These are phyloP conservation scores for Lodderomyces beijingensis DNA, from an alignment of 1,139 yeast species.

Conservation along the genomic window DNA sequence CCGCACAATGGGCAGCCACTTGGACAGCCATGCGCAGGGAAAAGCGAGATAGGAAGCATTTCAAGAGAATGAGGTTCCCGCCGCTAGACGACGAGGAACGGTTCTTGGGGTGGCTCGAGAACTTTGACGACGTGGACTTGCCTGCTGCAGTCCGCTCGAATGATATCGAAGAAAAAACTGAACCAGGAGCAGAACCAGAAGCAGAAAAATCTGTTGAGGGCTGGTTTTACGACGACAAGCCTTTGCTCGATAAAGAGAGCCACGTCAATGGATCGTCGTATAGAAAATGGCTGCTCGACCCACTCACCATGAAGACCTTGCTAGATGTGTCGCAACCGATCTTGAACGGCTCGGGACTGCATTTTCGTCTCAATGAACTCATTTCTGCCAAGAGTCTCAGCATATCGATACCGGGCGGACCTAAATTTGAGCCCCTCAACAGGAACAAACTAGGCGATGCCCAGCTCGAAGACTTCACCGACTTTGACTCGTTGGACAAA, in stretches of 20 bases:
- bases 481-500: constrained; percentile 84
- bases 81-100: constrained; percentile 98
- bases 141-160: constrained; percentile 65
- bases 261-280: constrained; percentile 75
- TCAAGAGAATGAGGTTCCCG: constrained; percentile 89
- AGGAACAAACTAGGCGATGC: constrained; percentile 55
- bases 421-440: constrained; percentile 87
- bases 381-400: constrained; percentile 89
- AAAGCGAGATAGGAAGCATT: constrained; percentile 84
- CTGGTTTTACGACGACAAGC: constrained; percentile 80
- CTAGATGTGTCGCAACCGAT: constrained; percentile 68
- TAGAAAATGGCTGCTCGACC: constrained; percentile 62
- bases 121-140: constrained; percentile 69
- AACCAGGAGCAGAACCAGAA: constrained; percentile 37
- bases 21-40: constrained; percentile 95
- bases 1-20: constrained; percentile 93
- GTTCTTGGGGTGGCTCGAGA: constrained; percentile 77
- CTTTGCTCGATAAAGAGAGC: constrained; percentile 54
- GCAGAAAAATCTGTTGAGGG: constrained; percentile 24
- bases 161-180: constrained; percentile 52
- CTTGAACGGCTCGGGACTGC: constrained; percentile 55
- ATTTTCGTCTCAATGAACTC: constrained; percentile 75
- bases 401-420: constrained; percentile 90
- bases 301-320: constrained; percentile 61
- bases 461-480: constrained; percentile 75